A percentile compares a stretch with the other conserved stretches of the same genome.
Conservation (phyloP, 176 grass and related monocot species). For the Echinochloa phyllopogon region DNA sequence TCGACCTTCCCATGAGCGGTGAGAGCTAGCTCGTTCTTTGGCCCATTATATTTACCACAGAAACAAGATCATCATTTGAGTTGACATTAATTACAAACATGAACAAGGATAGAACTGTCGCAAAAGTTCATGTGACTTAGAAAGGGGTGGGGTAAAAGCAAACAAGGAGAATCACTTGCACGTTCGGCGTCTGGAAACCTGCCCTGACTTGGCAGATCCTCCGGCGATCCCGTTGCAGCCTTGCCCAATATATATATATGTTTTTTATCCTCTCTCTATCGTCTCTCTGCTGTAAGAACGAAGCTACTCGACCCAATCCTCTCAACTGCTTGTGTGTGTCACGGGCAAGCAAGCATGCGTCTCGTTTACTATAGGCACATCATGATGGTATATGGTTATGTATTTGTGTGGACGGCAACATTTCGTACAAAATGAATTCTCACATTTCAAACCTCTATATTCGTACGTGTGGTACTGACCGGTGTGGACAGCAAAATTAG, state of each 20-base stretch:
- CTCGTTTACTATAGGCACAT: slow-evolving; percentile 16
- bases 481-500: not conserved
- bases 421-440: slow-evolving; percentile 10
- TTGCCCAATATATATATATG: slow-evolving; percentile 32
- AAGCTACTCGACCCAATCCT: slow-evolving; percentile 41
- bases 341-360: slow-evolving; percentile 32
- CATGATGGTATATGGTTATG: slow-evolving; percentile 16
- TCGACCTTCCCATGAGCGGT: not conserved
- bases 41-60: not conserved
- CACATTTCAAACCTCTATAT: not conserved
- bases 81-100: slow-evolving; percentile 28
- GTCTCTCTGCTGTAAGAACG: slow-evolving; percentile 21
- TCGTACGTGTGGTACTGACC: not conserved
- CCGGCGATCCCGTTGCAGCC: slow-evolving; percentile 56
- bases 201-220: slow-evolving; percentile 70
- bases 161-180: slow-evolving; percentile 83
- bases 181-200: slow-evolving; percentile 55
- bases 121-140: slow-evolving; percentile 8
- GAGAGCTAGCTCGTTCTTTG: not conserved
- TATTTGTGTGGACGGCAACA: not conserved
- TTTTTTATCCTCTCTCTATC: slow-evolving; percentile 43
- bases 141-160: slow-evolving; percentile 35
- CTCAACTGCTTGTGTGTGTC: not conserved
- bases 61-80: not conserved
- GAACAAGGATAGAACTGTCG: slow-evolving; percentile 13